Conservation (phyloP, 2,329 filamentous ascomycete species). For the Xylaria sp. region DNA sequence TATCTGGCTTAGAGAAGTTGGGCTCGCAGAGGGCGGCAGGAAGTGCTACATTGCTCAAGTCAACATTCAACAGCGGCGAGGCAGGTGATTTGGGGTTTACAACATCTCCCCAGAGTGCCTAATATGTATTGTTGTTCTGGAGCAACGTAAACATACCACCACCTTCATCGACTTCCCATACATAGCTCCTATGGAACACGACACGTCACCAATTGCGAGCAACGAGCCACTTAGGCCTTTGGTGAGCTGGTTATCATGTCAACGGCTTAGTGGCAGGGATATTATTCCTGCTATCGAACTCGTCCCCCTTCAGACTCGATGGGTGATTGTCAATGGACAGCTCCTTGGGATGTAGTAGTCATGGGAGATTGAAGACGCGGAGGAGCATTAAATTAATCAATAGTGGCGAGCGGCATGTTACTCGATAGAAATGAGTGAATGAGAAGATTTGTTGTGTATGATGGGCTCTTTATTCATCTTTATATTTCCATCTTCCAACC, state of each 20-base stretch:
- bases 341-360: conserved; percentile 17
- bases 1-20: conserved; percentile 53
- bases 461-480: not conserved
- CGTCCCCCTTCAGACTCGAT: not conserved
- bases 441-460: conserved; percentile 29
- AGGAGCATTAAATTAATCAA: conserved; percentile 7
- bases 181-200: conserved; percentile 19
- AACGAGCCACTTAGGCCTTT: conserved; percentile 6
- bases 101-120: conserved; percentile 48
- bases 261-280: conserved; percentile 6
- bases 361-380: conserved; percentile 18
- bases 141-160: conserved; percentile 20
- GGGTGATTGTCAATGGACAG: not conserved
- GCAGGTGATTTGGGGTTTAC: conserved; percentile 45
- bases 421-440: conserved; percentile 30
- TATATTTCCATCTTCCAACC: not conserved
- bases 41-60: conserved; percentile 49
- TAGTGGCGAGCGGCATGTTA: conserved; percentile 5
- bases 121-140: conserved; percentile 21
- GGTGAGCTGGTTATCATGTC: conserved; percentile 6
- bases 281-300: not conserved
- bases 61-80: conserved; percentile 49
- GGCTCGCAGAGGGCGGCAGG: conserved; percentile 49
- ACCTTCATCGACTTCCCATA: conserved; percentile 18
- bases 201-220: not conserved